Evolutionary conservation across 768 basidiomycete species (phyloP).

Genomic region (Hygrocybe coccinea): DNA sequence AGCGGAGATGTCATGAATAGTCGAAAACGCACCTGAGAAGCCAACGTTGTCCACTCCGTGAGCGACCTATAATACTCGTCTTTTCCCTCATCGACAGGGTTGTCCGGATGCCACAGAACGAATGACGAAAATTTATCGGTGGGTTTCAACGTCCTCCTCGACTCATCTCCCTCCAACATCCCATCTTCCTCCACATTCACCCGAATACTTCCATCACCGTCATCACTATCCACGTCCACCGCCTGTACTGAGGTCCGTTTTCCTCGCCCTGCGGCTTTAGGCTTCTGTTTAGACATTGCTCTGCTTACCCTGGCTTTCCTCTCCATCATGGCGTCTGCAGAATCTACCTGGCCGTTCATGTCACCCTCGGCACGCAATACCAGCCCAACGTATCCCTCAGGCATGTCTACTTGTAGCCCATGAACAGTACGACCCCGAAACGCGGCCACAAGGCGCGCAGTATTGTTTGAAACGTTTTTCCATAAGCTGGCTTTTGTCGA

Average conservation of each 20-base stretch:
- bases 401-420: constrained; percentile 57
- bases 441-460: constrained; percentile 49
- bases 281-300: constrained; percentile 22
- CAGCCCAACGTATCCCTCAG: constrained; percentile 63
- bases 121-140: constrained; percentile 58
- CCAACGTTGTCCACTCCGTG: constrained; percentile 65
- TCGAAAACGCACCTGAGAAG: constrained; percentile 48
- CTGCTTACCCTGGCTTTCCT: constrained; percentile 8
- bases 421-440: constrained; percentile 76
- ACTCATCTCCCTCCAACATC: constrained; percentile 4
- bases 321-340: neutral
- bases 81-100: constrained; percentile 57
- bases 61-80: constrained; percentile 71
- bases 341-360: neutral
- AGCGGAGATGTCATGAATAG: neutral
- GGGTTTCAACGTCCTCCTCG: constrained; percentile 39
- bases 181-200: constrained; percentile 19
- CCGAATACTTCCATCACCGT: constrained; percentile 19
- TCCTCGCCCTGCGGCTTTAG: constrained; percentile 26
- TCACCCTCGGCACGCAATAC: constrained; percentile 41
- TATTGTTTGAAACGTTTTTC: neutral
- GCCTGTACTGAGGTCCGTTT: constrained; percentile 26
- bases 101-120: constrained; percentile 73
- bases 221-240: constrained; percentile 26
- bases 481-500: neutral